These are phyloP conservation scores for Cystobasidiaceae sp. DNA, from an alignment of 1,284 basidiomycete species.

Conservation along the genomic window DNA sequence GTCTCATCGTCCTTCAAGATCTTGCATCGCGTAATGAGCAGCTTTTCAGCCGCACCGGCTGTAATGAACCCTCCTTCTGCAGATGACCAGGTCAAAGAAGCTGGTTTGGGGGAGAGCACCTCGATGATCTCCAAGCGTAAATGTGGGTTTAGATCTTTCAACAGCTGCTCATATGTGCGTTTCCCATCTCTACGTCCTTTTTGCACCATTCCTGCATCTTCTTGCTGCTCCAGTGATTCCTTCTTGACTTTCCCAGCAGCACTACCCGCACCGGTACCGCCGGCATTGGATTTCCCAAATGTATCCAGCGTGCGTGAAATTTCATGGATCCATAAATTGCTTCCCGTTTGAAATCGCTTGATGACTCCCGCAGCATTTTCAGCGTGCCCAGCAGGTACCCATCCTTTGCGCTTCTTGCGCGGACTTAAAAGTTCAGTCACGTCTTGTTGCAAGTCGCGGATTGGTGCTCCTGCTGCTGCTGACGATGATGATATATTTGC, in stretches of 20 bases:
- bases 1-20: constrained; percentile 14
- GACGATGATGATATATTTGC: too few species aligned
- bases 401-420: constrained; percentile 26
- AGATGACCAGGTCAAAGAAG: constrained; percentile 4
- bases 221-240: background rate
- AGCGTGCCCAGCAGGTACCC: constrained; percentile 20
- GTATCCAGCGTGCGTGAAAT: constrained; percentile 10
- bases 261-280: background rate
- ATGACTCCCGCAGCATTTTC: constrained; percentile 16
- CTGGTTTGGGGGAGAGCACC: constrained; percentile 3
- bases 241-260: background rate
- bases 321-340: constrained; percentile 27
- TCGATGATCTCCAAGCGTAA: constrained; percentile 12
- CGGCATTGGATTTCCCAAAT: too few species aligned
- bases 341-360: constrained; percentile 22
- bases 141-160: constrained; percentile 12
- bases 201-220: background rate
- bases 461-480: too few species aligned
- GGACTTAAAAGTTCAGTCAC: constrained; percentile 20
- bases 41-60: constrained; percentile 25
- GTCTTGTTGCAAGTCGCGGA: too few species aligned
- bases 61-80: constrained; percentile 24
- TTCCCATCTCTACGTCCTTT: too few species aligned
- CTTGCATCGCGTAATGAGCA: constrained; percentile 9
- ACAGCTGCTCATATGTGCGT: background rate